Evolutionary conservation across 2,329 filamentous ascomycete species (phyloP).

Genomic region (Paraphaeosphaeria sporulosa): DNA sequence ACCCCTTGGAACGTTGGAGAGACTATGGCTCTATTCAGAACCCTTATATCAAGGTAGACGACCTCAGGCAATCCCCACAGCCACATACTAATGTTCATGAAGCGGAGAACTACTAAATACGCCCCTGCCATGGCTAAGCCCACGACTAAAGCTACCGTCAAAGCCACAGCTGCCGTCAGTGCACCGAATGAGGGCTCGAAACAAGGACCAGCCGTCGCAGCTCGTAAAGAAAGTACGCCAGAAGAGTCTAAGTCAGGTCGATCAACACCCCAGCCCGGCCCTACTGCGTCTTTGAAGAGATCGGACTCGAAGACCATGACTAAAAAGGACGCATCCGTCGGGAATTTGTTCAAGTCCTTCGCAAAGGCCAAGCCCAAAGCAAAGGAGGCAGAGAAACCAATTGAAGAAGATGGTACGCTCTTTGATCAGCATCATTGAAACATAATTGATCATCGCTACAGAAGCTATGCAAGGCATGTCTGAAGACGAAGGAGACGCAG

Average conservation of each 20-base stretch:
- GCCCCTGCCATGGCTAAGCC: slow-evolving; percentile 44
- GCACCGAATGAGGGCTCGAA: slow-evolving; percentile 28
- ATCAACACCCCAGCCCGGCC: slow-evolving; percentile 40
- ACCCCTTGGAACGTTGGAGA: slow-evolving; percentile 65
- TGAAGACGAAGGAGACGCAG: slow-evolving; percentile 45
- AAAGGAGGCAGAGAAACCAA: slow-evolving; percentile 54
- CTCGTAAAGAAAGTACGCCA: slow-evolving; percentile 30
- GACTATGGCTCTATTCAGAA: slow-evolving; percentile 80
- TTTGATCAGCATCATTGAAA: neutral
- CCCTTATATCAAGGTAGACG: slow-evolving; percentile 65
- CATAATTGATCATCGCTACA: slow-evolving; percentile 36
- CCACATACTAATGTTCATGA: slow-evolving; percentile 23
- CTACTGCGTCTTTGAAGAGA: slow-evolving; percentile 39
- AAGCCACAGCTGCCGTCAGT: slow-evolving; percentile 22
- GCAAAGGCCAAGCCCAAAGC: slow-evolving; percentile 70
- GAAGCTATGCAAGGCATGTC: slow-evolving; percentile 64
- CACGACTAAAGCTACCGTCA: slow-evolving; percentile 27
- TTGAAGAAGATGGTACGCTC: slow-evolving; percentile 59
- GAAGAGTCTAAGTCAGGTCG: slow-evolving; percentile 48
- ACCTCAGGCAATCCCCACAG: too few relatives aligned
- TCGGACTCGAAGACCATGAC: slow-evolving; percentile 51
- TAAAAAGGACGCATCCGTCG: slow-evolving; percentile 66
- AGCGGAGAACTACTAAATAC: slow-evolving; percentile 55
- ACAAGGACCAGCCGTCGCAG: slow-evolving; percentile 27
- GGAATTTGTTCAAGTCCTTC: slow-evolving; percentile 79